phyloP scores from a whole-genome alignment of 495 filamentous ascomycete species.

The Hypoxylon intermedium region DNA sequence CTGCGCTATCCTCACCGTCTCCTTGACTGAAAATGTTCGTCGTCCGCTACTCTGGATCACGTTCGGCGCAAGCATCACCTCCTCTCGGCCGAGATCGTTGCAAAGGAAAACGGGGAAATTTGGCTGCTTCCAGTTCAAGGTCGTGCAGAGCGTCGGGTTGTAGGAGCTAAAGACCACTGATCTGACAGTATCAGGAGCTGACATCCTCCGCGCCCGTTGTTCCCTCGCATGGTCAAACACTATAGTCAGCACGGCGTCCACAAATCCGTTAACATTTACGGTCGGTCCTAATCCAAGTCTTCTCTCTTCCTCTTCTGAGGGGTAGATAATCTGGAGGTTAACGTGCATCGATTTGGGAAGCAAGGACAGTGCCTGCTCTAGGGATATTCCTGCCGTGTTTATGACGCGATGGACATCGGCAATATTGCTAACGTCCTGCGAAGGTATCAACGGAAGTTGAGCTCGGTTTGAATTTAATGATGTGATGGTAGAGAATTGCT shows the following conservation, averaged over 20 bases:
- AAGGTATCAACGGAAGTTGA: constrained; percentile 55
- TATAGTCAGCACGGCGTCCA: constrained; percentile 79
- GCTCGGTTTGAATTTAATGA: constrained; percentile 53
- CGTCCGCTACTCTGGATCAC: constrained; percentile 68
- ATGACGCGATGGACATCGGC: constrained; percentile 71
- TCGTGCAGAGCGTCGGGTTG: constrained; percentile 86
- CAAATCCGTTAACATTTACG: constrained; percentile 84
- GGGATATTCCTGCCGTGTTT: constrained; percentile 73
- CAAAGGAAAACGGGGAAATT: constrained; percentile 96
- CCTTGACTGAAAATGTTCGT: constrained; percentile 84
- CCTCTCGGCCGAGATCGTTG: constrained; percentile 80
- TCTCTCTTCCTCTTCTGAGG: constrained; percentile 73
- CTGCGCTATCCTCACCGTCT: constrained; percentile 89
- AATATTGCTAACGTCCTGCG: constrained; percentile 61
- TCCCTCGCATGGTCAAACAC: constrained; percentile 91
- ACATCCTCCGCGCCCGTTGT: constrained; percentile 63
- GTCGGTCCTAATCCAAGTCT: constrained; percentile 70
- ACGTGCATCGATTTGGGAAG: constrained; percentile 81
- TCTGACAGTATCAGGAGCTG: constrained; percentile 70
- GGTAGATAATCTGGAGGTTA: constrained; percentile 86
- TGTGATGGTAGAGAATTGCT: constrained; percentile 75
- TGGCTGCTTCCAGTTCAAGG: constrained; percentile 98
- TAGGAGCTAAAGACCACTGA: constrained; percentile 92
- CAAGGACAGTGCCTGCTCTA: constrained; percentile 74
- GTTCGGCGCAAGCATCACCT: constrained; percentile 46